A percentile compares a stretch with the other conserved stretches of the same genome.
Evolutionary conservation across 352 stramenopile species (phyloP).

Genomic region (Globisporangium acanthophoron): DNA sequence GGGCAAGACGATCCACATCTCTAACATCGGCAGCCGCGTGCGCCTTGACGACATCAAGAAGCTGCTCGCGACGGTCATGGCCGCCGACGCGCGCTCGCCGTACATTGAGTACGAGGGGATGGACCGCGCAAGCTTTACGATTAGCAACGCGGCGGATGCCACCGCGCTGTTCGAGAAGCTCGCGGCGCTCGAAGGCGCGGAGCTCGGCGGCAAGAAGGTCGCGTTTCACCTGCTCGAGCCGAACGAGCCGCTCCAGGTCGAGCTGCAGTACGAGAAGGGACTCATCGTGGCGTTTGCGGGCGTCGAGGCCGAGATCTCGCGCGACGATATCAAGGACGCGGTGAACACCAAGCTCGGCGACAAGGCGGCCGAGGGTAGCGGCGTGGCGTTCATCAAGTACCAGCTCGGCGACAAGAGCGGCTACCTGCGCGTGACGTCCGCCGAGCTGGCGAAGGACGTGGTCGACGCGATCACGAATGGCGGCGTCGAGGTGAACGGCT

Average conservation of each 20-base stretch:
- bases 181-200: conserved; percentile 37
- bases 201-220: conserved; percentile 74
- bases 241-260: conserved; percentile 64
- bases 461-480: conserved; percentile 49
- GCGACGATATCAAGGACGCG: conserved; percentile 83
- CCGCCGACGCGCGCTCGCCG: conserved; percentile 38
- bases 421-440: conserved; percentile 52
- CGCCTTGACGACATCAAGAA: conserved; percentile 84
- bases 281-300: conserved; percentile 83
- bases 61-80: conserved; percentile 52
- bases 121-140: conserved; percentile 65
- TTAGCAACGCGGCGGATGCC: conserved; percentile 36
- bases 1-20: conserved; percentile 78
- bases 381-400: conserved; percentile 85
- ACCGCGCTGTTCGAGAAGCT: conserved; percentile 74
- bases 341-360: conserved; percentile 82
- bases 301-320: conserved; percentile 72
- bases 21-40: conserved; percentile 66
- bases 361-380: conserved; percentile 47
- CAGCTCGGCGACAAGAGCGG: conserved; percentile 71
- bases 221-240: conserved; percentile 69
- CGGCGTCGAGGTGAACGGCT: conserved; percentile 64
- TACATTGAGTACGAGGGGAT: conserved; percentile 83
- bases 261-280: conserved; percentile 78
- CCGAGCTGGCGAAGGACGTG: conserved; percentile 59